These are phyloP conservation scores for Petrea volubilis DNA, from an alignment of 257 asterid genomes.

Conservation along the genomic window DNA sequence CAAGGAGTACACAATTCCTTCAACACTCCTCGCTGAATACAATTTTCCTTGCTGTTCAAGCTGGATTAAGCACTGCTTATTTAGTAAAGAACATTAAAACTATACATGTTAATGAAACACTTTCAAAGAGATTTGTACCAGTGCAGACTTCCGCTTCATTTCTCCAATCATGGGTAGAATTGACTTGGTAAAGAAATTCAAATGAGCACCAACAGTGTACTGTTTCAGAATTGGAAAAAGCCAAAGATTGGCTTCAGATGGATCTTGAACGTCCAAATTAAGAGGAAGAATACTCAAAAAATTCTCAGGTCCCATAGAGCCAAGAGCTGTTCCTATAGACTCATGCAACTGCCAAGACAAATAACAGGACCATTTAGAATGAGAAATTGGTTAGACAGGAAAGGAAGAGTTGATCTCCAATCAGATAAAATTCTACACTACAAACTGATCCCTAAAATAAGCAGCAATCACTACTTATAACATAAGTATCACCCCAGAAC, in stretches of 20 bases:
- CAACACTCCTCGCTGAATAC: conserved; percentile 59
- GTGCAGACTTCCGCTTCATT: conserved; percentile 66
- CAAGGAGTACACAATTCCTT: conserved; percentile 79
- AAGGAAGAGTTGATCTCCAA: background rate
- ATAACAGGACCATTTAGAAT: conserved; percentile 5
- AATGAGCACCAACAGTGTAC: conserved; percentile 66
- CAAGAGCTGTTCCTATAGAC: conserved; percentile 86
- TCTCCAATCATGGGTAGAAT: conserved; percentile 52
- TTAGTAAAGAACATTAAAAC: conserved; percentile 15
- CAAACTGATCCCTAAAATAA: background rate
- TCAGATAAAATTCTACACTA: background rate
- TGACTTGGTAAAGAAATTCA: conserved; percentile 65
- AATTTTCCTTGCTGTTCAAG: conserved; percentile 66
- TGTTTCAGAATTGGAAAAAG: conserved; percentile 88
- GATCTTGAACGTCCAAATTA: conserved; percentile 60
- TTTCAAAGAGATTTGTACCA: conserved; percentile 46
- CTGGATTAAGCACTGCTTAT: conserved; percentile 42
- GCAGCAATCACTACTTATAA: background rate
- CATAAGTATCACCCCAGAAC: background rate
- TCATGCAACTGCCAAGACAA: conserved; percentile 75
- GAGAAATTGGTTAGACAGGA: conserved; percentile 5
- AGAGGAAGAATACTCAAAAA: conserved; percentile 75
- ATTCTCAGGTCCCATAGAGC: conserved; percentile 88
- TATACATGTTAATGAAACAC: background rate
- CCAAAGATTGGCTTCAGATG: conserved; percentile 85